Evolutionary conservation across 345 rosid genomes (phyloP), one percentile per base, ranked within the genome.

Genomic region (Durio zibethinus): DNA sequence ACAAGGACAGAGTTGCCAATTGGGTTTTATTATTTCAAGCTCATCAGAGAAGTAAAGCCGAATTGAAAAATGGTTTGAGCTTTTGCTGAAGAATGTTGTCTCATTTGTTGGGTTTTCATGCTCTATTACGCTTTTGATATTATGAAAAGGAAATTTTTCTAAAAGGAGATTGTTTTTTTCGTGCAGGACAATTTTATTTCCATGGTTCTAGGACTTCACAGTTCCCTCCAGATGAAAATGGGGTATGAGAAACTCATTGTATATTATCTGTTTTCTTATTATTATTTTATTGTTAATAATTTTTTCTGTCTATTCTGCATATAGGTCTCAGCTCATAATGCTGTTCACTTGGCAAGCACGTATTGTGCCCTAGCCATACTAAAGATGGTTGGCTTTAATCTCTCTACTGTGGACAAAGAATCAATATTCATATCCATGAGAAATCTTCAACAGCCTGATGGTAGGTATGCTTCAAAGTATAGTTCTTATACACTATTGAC

Each of bases 21-120:
- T 95, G 99, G 99, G 89, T 93, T 79, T 85, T 95, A 71, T 95
- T 97, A 11, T 89, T 95, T 56, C 96, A 88, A 77, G 89, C 91
- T 76, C 79, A 82, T 60, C 94, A 93, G 25, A 75, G 83, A 59
- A 82, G 81, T 81, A 56, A 76, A 80, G 82, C 69, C 76, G 83
- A 87, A 61, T 62, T 89, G 69, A 66, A 54, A 29, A 79, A 84
- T 80, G 99, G 98, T 93, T 86, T 45, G 76, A 2, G 57, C n/a
- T 29, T 75, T 79, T 79, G 6, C 69, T 66, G 45, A 18, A 43
- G 43, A 48, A n/a, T 68, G 11, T 68, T 82, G 10, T 81, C 10
- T 56, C 36, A 9, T 73, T 72, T 56, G n/a, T 77, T 45, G 47
- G 48, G 23, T 62, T 76, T 52, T 42, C n/a, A 43, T 65, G n/a